Evolutionary conservation across 805 yeast genomes (phyloP), one percentile per base, ranked within the genome.

Genomic region (Candida caryicola): DNA sequence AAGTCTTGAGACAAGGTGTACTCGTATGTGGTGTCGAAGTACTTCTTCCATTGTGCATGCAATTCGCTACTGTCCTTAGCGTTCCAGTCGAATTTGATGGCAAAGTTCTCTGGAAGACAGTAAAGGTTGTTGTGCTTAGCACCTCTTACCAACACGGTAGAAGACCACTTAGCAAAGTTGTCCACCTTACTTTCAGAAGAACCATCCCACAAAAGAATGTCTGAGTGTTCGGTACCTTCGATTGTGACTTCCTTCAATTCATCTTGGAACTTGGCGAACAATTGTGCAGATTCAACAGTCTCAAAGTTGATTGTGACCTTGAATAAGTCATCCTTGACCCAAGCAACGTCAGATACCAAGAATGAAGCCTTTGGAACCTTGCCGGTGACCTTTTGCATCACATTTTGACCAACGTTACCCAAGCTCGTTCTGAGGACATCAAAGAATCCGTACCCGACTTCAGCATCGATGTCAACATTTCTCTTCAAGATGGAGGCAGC

Each of bases 301-400:
- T 45, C 45, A 29, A 51, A 53, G 29, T 45, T 40, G 15, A 53
- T 19, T 15, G 52, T 47, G 23, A 50, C 54, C 37, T 53, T 46
- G 37, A 42, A 52, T 18, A 46, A 34, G 34, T 46, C 51, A 26
- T 37, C 54, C 21, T 40, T 27, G 14, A 48, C 53, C 36, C 40
- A 46, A 4, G 39, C 43, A 33, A 51, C 47, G 27, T 51, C 46
- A 15, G 49, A 41, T 6, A 49, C 50, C 12, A 39, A 30, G 31
- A 49, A 47, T 25, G 47, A 37, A 10, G 51, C 53, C 37, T 39
- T 44, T 23, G 53, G 53, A 31, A 39, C 40, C 12, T 31, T 31
- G 8, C 32, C 37, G 18, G 28, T 21, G 35, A 41, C 37, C 14
- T 36, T 18, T 25, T 37, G 29, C 31, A 44, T 25, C 16, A 47